Evolutionary conservation across 2,329 filamentous ascomycete species (phyloP).

Genomic region (Curvularia eragrostidis): DNA sequence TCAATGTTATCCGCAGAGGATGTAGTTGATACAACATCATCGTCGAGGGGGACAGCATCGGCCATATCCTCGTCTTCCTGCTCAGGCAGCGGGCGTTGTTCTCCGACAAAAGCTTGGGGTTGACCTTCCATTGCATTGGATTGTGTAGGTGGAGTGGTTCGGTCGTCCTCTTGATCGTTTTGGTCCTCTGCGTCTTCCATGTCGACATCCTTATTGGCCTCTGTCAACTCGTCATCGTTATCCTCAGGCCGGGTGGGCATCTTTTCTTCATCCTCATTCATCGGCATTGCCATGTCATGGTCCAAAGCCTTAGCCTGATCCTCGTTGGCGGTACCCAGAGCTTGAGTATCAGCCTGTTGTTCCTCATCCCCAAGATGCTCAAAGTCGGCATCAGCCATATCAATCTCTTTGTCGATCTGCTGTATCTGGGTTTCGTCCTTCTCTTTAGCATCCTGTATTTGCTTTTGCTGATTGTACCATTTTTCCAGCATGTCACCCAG

Average conservation of each 20-base stretch:
- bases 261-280: conserved; percentile 58
- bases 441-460: conserved; percentile 65
- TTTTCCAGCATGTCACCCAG: conserved; percentile 90
- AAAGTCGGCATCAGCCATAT: conserved; percentile 82
- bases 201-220: conserved; percentile 47
- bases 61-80: conserved; percentile 50
- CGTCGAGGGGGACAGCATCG: conserved; percentile 44
- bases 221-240: conserved; percentile 35
- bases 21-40: conserved; percentile 42
- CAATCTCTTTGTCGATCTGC: conserved; percentile 63
- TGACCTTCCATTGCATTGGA: conserved; percentile 41
- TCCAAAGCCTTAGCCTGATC: conserved; percentile 87
- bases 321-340: conserved; percentile 84
- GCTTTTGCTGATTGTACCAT: conserved; percentile 87
- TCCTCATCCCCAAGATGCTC: conserved; percentile 90
- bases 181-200: conserved; percentile 51
- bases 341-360: conserved; percentile 83
- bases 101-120: conserved; percentile 55
- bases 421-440: conserved; percentile 61
- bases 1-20: conserved; percentile 54
- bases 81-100: conserved; percentile 46
- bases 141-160: conserved; percentile 36
- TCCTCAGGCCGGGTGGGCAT: conserved; percentile 45
- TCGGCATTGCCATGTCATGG: conserved; percentile 85
- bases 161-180: conserved; percentile 26